Conservation (phyloP, 306 rosid genomes). For the Fragaria nilgerrensis region DNA sequence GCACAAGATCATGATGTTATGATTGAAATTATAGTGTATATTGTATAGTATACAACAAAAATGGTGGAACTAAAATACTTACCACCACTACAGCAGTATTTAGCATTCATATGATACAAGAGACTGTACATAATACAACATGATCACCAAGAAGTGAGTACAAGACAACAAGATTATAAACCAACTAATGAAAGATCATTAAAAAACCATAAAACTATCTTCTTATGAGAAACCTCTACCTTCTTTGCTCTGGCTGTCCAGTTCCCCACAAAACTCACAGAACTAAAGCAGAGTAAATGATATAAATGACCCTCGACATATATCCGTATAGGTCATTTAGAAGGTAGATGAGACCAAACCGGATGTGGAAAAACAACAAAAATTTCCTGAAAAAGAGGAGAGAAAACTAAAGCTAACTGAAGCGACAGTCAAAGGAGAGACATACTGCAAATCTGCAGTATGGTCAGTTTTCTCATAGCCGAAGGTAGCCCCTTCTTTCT, state of each 20-base stretch:
- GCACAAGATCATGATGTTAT: neutral
- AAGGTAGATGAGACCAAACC: neutral
- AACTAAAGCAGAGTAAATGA: neutral
- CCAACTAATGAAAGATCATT: constrained; percentile 8
- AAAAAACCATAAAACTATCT: constrained; percentile 13
- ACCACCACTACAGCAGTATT: constrained; percentile 3
- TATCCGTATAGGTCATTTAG: neutral
- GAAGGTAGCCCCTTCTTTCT: constrained; percentile 72
- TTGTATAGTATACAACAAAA: neutral
- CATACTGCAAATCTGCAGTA: constrained; percentile 7
- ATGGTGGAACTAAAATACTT: neutral
- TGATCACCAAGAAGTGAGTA: neutral
- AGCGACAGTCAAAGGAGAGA: neutral
- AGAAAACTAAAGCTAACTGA: neutral
- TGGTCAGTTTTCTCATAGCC: constrained; percentile 43
- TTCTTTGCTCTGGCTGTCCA: constrained; percentile 5
- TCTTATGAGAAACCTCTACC: constrained; percentile 12
- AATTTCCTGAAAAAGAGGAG: constrained; percentile 6
- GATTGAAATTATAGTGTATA: neutral
- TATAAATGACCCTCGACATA: neutral
- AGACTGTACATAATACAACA: constrained; percentile 44
- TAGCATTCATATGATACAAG: constrained; percentile 1
- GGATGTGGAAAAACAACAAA: neutral
- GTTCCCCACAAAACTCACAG: neutral
- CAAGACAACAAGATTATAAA: neutral